Percentiles rank a stretch among this genome's conserved stretches.
phyloP scores from a whole-genome alignment of 2,329 filamentous ascomycete species.

The Fonsecaea multimorphosa region DNA sequence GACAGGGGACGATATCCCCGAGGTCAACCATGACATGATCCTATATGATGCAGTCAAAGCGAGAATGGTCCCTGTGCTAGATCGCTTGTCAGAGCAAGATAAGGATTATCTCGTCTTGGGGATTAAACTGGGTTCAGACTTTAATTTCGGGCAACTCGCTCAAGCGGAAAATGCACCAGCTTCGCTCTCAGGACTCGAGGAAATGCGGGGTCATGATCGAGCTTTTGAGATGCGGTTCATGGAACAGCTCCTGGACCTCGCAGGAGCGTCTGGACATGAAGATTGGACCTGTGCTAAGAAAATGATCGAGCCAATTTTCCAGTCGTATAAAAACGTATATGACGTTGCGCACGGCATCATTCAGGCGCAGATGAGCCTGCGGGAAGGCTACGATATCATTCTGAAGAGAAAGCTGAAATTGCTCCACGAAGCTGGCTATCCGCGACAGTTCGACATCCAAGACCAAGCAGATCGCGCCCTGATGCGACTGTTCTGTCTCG shows the following conservation, averaged over 20 bases:
- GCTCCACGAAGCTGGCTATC: conserved; percentile 40
- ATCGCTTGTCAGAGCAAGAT: conserved; percentile 34
- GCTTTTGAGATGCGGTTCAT: conserved; percentile 46
- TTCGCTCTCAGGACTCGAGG: conserved; percentile 40
- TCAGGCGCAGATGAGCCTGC: conserved; percentile 26
- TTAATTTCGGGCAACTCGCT: conserved; percentile 49
- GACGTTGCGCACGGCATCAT: conserved; percentile 42
- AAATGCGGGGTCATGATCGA: conserved; percentile 39
- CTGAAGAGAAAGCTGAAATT: conserved; percentile 40
- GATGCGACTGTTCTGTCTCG: conserved; percentile 47
- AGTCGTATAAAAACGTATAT: conserved; percentile 42
- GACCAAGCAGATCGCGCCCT: conserved; percentile 42
- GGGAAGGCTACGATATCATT: conserved; percentile 44
- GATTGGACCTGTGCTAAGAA: conserved; percentile 39
- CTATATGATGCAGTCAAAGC: conserved; percentile 42
- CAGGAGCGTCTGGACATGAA: conserved; percentile 44
- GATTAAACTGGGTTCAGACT: conserved; percentile 45
- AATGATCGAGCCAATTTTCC: conserved; percentile 44
- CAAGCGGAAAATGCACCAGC: conserved; percentile 47
- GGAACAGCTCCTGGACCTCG: conserved; percentile 48
- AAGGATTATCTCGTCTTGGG: conserved; percentile 42
- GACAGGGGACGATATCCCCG: conserved; percentile 23
- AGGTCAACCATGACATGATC: conserved; percentile 45
- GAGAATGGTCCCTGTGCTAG: conserved; percentile 41
- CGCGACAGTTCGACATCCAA: conserved; percentile 37